Percentiles rank a stretch among this genome's conserved stretches.
Evolutionary conservation across 129 eudicot genomes (phyloP).

Genomic region (Erigeron canadensis): DNA sequence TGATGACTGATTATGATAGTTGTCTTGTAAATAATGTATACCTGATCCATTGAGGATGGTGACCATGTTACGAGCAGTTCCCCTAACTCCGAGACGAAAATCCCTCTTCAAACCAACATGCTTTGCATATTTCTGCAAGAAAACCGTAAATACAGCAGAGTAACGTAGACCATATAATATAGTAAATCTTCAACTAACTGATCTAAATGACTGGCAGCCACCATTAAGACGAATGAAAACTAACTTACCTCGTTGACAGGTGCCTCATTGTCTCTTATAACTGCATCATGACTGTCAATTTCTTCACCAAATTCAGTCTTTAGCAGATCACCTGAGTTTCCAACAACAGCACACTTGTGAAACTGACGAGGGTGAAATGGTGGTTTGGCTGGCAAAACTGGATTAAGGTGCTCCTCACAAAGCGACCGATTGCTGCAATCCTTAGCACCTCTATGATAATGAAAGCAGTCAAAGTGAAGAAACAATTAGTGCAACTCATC

Average conservation of each 20-base stretch:
- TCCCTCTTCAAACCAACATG: conserved; percentile 93
- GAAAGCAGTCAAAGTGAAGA: conserved; percentile 12
- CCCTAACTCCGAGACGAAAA: conserved; percentile 94
- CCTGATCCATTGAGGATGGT: conserved; percentile 85
- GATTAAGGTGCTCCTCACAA: conserved; percentile 89
- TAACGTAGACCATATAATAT: conserved; percentile 3
- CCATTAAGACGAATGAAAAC: neutral
- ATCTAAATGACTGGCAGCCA: conserved; percentile 8
- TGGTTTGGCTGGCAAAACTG: conserved; percentile 82
- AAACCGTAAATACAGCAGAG: conserved; percentile 9
- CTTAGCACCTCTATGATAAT: conserved; percentile 62
- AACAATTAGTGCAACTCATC: neutral
- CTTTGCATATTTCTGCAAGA: conserved; percentile 83
- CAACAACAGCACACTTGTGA: conserved; percentile 93
- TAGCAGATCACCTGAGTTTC: conserved; percentile 92
- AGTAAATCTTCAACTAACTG: conserved; percentile 5
- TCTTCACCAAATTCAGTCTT: conserved; percentile 94
- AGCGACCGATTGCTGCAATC: conserved; percentile 83
- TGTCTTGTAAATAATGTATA: conserved; percentile 22
- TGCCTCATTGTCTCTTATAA: conserved; percentile 94
- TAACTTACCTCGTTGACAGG: conserved; percentile 84
- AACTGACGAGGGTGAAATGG: conserved; percentile 98
- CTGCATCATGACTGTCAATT: conserved; percentile 97
- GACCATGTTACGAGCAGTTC: conserved; percentile 96
- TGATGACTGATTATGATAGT: neutral